These are phyloP conservation scores for Triticum dicoccoides DNA, from an alignment of 176 grass and related monocot species.

Conservation along the genomic window DNA sequence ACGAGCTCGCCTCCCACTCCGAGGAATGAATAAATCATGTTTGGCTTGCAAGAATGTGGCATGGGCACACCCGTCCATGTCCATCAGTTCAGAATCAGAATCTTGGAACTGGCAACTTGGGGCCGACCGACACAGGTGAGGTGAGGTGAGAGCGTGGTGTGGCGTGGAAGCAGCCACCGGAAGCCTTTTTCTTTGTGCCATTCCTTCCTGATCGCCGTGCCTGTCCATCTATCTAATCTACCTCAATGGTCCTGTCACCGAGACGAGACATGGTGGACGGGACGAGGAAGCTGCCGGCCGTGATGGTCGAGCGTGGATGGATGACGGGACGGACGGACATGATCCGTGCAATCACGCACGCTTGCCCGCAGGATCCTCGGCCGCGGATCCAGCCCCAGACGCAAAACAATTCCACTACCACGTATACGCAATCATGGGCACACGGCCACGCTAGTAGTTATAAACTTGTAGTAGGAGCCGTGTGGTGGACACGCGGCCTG, in stretches of 20 bases:
- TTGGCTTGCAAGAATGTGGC: no score
- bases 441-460: background rate
- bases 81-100: background rate
- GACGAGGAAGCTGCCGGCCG: background rate
- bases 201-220: background rate
- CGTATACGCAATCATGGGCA: background rate
- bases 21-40: background rate
- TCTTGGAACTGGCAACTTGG: background rate
- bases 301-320: conserved; percentile 20
- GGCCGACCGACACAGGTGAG: background rate
- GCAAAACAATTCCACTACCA: background rate
- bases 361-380: background rate
- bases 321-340: background rate
- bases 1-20: no score
- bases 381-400: background rate
- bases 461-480: no score
- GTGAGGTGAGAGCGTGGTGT: background rate
- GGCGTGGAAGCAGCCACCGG: background rate
- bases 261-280: background rate
- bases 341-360: conserved; percentile 18
- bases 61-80: background rate
- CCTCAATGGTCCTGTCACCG: background rate
- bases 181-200: background rate
- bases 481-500: background rate
- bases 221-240: background rate